Percentiles rank a stretch among this genome's conserved stretches.
Evolutionary conservation across 2,329 filamentous ascomycete species (phyloP).

Genomic region (Paramyrothecium sp.): DNA sequence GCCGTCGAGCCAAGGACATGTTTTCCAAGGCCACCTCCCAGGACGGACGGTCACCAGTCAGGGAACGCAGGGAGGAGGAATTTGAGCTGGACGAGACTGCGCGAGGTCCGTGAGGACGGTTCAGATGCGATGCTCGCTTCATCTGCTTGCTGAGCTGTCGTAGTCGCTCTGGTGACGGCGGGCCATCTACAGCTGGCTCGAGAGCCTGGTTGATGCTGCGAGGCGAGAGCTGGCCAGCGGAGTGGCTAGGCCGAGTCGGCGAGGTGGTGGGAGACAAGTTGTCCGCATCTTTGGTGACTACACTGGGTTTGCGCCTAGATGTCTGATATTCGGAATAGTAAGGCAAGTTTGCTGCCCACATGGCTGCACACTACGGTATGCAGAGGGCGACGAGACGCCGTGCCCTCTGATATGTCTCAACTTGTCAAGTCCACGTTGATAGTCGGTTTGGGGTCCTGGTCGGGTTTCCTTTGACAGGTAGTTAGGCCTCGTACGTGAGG

Average conservation of each 20-base stretch:
- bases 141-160: constrained; percentile 59
- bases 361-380: constrained; percentile 10
- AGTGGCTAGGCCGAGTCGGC: not conserved
- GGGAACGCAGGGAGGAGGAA: constrained; percentile 52
- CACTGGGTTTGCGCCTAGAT: not conserved
- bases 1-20: constrained; percentile 50
- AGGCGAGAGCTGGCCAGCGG: not conserved
- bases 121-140: constrained; percentile 48
- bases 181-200: constrained; percentile 58
- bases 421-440: constrained; percentile 4
- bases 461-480: not conserved
- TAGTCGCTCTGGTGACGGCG: constrained; percentile 59
- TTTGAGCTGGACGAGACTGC: constrained; percentile 53
- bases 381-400: constrained; percentile 10
- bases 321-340: constrained; percentile 2
- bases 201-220: constrained; percentile 31
- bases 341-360: constrained; percentile 7
- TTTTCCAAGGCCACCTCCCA: constrained; percentile 51
- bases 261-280: not conserved
- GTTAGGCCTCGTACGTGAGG: no score
- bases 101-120: constrained; percentile 26
- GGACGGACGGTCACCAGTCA: constrained; percentile 39
- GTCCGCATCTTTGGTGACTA: not conserved
- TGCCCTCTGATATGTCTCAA: constrained; percentile 8
- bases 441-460: not conserved